Evolutionary conservation across 306 rosid species (phyloP).

Genomic region (Styphnolobium japonicum): DNA sequence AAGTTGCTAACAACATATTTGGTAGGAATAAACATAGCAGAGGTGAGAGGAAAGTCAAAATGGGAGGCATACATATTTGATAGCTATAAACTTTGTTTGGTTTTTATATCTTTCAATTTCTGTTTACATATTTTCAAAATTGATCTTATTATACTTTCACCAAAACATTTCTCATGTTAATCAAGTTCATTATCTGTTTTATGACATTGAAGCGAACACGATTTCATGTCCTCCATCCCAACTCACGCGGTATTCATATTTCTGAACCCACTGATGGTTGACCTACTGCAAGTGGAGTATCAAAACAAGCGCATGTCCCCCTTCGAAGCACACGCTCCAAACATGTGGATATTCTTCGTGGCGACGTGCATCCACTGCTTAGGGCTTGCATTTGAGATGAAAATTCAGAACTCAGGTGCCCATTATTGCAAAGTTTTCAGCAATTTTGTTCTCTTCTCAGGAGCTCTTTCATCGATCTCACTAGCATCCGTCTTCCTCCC

Average conservation of each 20-base stretch:
- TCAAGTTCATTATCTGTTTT: not conserved
- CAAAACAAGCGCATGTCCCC: not conserved
- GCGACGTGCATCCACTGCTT: slow-evolving; percentile 20
- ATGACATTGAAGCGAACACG: not conserved
- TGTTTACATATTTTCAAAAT: too few species aligned
- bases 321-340: slow-evolving; percentile 10
- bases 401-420: not conserved
- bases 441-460: slow-evolving; percentile 6
- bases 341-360: slow-evolving; percentile 28
- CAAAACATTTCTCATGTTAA: not conserved
- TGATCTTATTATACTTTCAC: too few species aligned
- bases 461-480: slow-evolving; percentile 18
- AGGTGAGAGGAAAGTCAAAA: too few species aligned
- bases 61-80: too few species aligned
- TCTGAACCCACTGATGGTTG: slow-evolving; percentile 28
- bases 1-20: too few species aligned
- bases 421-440: not conserved
- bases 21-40: too few species aligned
- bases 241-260: slow-evolving; percentile 25
- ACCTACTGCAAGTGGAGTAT: slow-evolving; percentile 15
- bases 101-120: not conserved
- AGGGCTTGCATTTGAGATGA: slow-evolving; percentile 23
- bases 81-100: too few species aligned
- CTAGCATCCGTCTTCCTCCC: slow-evolving; percentile 24
- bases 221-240: slow-evolving; percentile 14